These are phyloP conservation scores for Prillingera fragicola DNA, from an alignment of 1,284 basidiomycete species.

Conservation along the genomic window DNA sequence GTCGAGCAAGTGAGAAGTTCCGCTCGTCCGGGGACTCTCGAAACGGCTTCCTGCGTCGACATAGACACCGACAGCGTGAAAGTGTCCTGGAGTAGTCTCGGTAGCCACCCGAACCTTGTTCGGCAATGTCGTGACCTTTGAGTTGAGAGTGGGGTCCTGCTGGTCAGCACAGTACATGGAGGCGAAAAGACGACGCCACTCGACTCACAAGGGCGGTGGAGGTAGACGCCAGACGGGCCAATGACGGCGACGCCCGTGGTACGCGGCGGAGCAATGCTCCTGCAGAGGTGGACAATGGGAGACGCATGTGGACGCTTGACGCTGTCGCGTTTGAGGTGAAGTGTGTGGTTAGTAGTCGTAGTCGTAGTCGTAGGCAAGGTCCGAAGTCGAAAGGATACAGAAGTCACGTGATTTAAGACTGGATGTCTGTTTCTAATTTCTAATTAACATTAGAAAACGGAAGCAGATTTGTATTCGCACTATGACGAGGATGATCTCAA, in stretches of 20 bases:
- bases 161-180: not conserved
- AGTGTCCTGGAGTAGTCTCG: constrained; percentile 85
- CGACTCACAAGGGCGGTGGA: not conserved
- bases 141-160: not conserved
- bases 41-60: constrained; percentile 91
- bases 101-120: constrained; percentile 91
- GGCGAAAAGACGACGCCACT: constrained; percentile 1
- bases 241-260: not conserved
- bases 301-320: too few species aligned
- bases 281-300: constrained; percentile 9
- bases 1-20: constrained; percentile 87
- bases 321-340: too few species aligned
- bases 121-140: constrained; percentile 69
- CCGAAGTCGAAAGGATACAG: not conserved
- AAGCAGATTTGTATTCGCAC: not conserved
- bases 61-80: constrained; percentile 88
- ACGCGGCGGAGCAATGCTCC: constrained; percentile 4
- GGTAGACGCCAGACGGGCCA: constrained; percentile 6
- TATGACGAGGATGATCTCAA: too few species aligned
- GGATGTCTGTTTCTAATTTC: too few species aligned
- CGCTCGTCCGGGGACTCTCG: constrained; percentile 69
- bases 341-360: too few species aligned
- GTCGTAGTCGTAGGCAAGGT: too few species aligned
- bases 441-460: too few species aligned
- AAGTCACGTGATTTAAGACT: constrained; percentile 1